Evolutionary conservation across 306 rosid species (phyloP), one percentile per base, ranked within the genome.

Genomic region (Malus orientalis): DNA sequence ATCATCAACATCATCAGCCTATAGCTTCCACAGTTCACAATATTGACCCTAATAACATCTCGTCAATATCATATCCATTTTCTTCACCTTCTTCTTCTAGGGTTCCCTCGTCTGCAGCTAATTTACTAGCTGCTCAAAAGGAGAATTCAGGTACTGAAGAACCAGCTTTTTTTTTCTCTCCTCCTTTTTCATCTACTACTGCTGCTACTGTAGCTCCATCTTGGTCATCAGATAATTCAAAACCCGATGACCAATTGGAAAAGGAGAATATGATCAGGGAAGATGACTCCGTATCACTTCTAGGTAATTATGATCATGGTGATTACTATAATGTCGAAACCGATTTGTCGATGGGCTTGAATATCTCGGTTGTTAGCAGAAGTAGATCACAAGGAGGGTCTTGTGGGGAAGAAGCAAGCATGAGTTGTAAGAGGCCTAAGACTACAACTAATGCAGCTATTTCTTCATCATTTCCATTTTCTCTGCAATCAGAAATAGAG

Each of bases 301-400:
- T 27, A 27, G 68, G 78, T 25, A 20, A 49, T 60, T 49, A 72
- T 55, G 36, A 47, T 15, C 16, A 60, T 23, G 51, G 18, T 14
- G 75, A 80, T 9, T 29, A 20, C 70, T 61, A 70, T 83, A 40
- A 62, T 83, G 92, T 90, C 8, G 90, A 85, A 71, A 89, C 96
- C 29, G 77, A 85, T 59, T 85, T 88, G 80, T 78, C 86, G 49
- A 82, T 89, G 65, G 91, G 92, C 13, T 70, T 86, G 70, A 83
- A 45, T 30, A 45, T 77, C 40, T 80, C 91, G 2, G 75, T 81
- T 67, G 80, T 83, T 70, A 80, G 84, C 64, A 74, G 67, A 79
- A 83, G 68, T 70, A 61, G 80, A 69, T 47, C 84, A 8, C 49
- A 40, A 55, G 16, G 33, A 49, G 80, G 81, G 69, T 65, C 78